These are phyloP conservation scores for Inonotus obliquus DNA, from an alignment of 1,284 basidiomycete species.

Conservation along the genomic window DNA sequence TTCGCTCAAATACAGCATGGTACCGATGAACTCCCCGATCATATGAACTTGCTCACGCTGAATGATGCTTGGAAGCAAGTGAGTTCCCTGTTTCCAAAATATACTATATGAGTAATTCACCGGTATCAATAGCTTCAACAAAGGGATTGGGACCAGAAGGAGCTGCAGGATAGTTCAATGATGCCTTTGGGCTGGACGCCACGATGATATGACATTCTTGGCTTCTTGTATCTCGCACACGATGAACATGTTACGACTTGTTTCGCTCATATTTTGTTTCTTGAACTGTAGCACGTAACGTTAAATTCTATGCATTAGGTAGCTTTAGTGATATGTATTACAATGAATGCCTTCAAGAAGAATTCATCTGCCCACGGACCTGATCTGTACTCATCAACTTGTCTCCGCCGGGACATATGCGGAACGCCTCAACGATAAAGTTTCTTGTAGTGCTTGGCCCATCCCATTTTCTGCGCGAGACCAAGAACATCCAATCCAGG, in stretches of 20 bases:
- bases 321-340: not conserved
- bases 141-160: slow-evolving; percentile 16
- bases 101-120: not conserved
- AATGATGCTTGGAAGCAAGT: slow-evolving; percentile 56
- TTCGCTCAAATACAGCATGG: slow-evolving; percentile 43
- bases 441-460: not conserved
- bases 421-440: too few relatives aligned
- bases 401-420: not conserved
- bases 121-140: not conserved
- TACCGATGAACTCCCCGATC: slow-evolving; percentile 52
- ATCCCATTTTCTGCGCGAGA: not conserved
- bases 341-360: not conserved
- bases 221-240: not conserved
- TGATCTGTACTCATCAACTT: not conserved
- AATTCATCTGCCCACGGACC: not conserved
- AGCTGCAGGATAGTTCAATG: slow-evolving; percentile 15
- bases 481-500: not conserved
- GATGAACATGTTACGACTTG: not conserved
- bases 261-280: not conserved
- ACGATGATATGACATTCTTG: not conserved
- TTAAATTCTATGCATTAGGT: not conserved
- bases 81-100: slow-evolving; percentile 23
- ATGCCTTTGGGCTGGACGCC: slow-evolving; percentile 14
- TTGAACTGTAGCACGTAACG: not conserved
- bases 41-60: slow-evolving; percentile 71